Base-by-base conservation (phyloP, 441 rosid genomes). In the Populus trichocarpa region DNA sequence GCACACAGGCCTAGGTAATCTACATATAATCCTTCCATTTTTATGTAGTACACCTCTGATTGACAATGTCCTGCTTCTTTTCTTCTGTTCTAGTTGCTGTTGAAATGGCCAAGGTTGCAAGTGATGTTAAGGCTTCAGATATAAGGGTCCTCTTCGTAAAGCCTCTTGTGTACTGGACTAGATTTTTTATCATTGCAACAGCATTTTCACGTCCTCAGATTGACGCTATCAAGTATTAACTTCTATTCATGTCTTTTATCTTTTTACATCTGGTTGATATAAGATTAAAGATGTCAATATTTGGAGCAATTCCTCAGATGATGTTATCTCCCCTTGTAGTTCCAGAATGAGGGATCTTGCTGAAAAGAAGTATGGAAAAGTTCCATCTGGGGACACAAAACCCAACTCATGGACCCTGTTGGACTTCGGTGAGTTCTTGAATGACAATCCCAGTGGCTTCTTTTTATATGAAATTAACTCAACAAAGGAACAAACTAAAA, bases 131-230 rank as follows among this genome's bases (percentile, higher is more conserved):
- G 85, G 99, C 96, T 81, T 92, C 81, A 75, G 97, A 96, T 81
- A 85, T 96, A 82, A 94, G 85, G 83, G 94, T 96, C 75, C 98
- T 96, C 80, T 96, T 93, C 76, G 98, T 96, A 76, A 94, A 96
- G 91, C 99, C 98, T 64, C 94, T 96, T 35, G 99, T 96, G 42
- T 93, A 93, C 79, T 96, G 99, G 99, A 91, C 99, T 83, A 91
- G 89, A 32, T 94, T 92, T 88, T 96, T 96, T 84, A 91, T 96
- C 83, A 94, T 94, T 77, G 95, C 94, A 36, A 96, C 98, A 20
- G 97, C 99, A 14, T 96, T 96, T 85, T 96, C 99, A 53, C 93
- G 89, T 61, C 98, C 99, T 68, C 99, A 94, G 82, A 89, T 92
- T 35, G 91, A 94, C 80, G 99, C 99, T 70, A 92, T 96, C 33